Base-by-base conservation (phyloP, 768 basidiomycete genomes). In the Boletus reticuloceps region DNA sequence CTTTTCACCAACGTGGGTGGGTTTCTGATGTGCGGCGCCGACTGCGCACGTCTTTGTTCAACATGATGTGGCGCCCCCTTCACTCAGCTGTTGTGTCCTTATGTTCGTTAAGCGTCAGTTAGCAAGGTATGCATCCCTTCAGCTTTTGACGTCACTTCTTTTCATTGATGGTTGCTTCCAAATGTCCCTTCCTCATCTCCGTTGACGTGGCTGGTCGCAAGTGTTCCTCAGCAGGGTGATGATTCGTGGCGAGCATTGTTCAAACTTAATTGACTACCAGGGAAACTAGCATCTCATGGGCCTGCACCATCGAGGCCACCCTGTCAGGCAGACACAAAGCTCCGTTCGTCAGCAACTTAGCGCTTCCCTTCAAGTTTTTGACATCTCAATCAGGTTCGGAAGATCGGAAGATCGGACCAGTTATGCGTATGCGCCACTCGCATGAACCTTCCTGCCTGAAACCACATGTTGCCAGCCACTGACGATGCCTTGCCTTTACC, bases 381-480 rank as follows among this genome's bases (percentile, higher is more conserved):
- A n/a, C 55, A 50, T 53, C 55, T 53, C 50, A 17, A 48, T 64
- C 47, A 45, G 42, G 3, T 41, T 45, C 16, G 36, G 31, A 37
- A 47, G 34, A 54, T 53, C 52, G 38, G 12, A 16, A 17, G 52
- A 62, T 53, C 37, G 51, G 20, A 53, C 42, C 40, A 13, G 52
- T n/a, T 22, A 5, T 43, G 54, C 50, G 53, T 51, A 39, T 46
- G 32, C 58, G 56, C 67, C 62, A 64, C 66, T 45, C 46, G 16
- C 56, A 58, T 27, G 58, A 54, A 31, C 27, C 27, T 46, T 52
- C 64, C 65, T 54, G 52, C 57, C 53, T n/a, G 40, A 37, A 60
- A 59, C 53, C 67, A 64, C 66, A 53, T 69, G 66, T 59, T 51
- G 2, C 7, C 40, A 59, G 56, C 59, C 61, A 58, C 53, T 50